Evolutionary conservation across 1,284 basidiomycete species (phyloP), one percentile per base, ranked within the genome.

Genomic region (Exobasidium cylindrosporum): DNA sequence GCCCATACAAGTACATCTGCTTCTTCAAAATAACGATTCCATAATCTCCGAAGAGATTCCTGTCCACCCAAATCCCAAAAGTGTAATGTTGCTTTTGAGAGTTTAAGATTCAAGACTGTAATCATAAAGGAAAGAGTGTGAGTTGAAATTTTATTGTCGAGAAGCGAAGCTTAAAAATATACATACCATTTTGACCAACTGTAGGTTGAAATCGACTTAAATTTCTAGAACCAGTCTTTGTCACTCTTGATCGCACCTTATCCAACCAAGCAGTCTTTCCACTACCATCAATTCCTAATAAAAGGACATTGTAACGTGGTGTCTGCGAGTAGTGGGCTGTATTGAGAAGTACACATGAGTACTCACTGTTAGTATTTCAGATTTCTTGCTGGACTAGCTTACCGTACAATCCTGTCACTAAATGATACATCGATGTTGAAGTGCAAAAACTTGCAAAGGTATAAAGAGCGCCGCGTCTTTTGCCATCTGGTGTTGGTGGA

Each of bases 391-490:
- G 10, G 35, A 10, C 10, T 17, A 40, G 17, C 35, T 40, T 17
- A 55, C 53, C 13, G 31, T 55, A 55, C 21, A 55, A 29, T 14
- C 53, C 53, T 14, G 53, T 55, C 4, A 55, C 6, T 21, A 55
- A 29, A 32, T 55, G 53, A 26, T 55, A 55, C 53, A 55, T 55
- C n/a, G n/a, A n/a, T n/a, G n/a, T n/a, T n/a, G n/a, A n/a, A n/a
- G n/a, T n/a, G n/a, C n/a, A n/a, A n/a, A n/a, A n/a, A n/a, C n/a
- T n/a, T n/a, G n/a, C n/a, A n/a, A n/a, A n/a, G n/a, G n/a, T n/a
- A n/a, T n/a, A n/a, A n/a, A n/a, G n/a, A n/a, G n/a, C n/a, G n/a
- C n/a, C n/a, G n/a, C n/a, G n/a, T 43, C 10, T 43, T 43, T n/a
- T 43, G n/a, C n/a, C 35, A 43, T 43, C 35, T 43, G n/a, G n/a